Evolutionary conservation across 768 basidiomycete genomes (phyloP).

Genomic region (Hypholoma fasciculare): DNA sequence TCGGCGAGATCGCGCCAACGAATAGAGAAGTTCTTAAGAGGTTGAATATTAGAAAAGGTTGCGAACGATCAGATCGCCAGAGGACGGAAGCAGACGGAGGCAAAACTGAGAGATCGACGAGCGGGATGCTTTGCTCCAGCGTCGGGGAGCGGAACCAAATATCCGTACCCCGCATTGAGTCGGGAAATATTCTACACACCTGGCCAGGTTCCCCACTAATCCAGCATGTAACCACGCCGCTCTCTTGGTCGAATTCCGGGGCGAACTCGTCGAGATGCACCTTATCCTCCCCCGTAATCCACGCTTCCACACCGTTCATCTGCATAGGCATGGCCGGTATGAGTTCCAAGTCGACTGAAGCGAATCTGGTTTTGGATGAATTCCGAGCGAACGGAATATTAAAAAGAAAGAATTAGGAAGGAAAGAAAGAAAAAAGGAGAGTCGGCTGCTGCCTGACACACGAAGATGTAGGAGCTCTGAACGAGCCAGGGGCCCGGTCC

Average conservation of each 20-base stretch:
- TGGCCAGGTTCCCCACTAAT: constrained; percentile 28
- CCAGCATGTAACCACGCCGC: constrained; percentile 27
- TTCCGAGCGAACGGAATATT: constrained; percentile 11
- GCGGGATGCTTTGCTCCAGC: neutral
- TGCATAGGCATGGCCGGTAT: constrained; percentile 23
- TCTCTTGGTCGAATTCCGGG: constrained; percentile 24
- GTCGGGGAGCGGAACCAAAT: neutral
- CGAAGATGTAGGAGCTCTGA: constrained; percentile 6
- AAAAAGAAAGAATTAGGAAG: constrained; percentile 3
- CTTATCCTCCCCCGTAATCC: constrained; percentile 30
- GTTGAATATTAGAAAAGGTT: constrained; percentile 3
- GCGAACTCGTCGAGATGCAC: constrained; percentile 23
- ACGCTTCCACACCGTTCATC: constrained; percentile 29
- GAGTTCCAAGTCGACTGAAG: neutral
- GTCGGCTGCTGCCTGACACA: constrained; percentile 11
- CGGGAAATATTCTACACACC: constrained; percentile 18
- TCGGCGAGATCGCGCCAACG: constrained; percentile 28
- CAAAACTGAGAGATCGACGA: constrained; percentile 1
- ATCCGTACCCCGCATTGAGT: neutral
- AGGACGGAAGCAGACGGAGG: constrained; percentile 6
- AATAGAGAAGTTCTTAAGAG: constrained; percentile 26
- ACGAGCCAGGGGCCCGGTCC: constrained; percentile 3
- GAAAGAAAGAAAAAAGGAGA: constrained; percentile 13
- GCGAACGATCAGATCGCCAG: constrained; percentile 7
- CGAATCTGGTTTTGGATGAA: neutral